Conservation (phyloP, 1,284 basidiomycete species). For the Gomphus bonarii region DNA sequence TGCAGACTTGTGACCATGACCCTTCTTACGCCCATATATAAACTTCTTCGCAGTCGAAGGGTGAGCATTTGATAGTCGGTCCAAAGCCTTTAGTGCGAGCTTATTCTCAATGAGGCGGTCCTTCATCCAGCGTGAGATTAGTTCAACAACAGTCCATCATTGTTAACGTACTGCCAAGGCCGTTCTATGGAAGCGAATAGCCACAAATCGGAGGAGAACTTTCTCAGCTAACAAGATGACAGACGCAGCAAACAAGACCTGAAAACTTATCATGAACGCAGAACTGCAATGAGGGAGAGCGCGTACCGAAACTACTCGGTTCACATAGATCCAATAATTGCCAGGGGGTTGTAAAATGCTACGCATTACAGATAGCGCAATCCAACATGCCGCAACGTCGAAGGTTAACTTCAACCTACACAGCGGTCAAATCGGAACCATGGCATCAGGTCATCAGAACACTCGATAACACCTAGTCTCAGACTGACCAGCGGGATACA, state of each 20-base stretch:
- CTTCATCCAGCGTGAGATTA: slow-evolving; percentile 3
- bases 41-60: slow-evolving; percentile 25
- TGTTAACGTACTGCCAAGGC: slow-evolving; percentile 38
- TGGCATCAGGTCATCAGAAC: not conserved
- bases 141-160: not conserved
- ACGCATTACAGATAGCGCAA: slow-evolving; percentile 52
- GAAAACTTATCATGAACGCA: not conserved
- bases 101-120: slow-evolving; percentile 63
- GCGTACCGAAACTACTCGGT: slow-evolving; percentile 56
- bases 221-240: slow-evolving; percentile 62
- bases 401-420: slow-evolving; percentile 54
- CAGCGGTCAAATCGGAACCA: not conserved
- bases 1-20: slow-evolving; percentile 21
- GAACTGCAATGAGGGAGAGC: not conserved
- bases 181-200: slow-evolving; percentile 69
- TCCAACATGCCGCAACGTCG: slow-evolving; percentile 61
- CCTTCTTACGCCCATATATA: slow-evolving; percentile 22
- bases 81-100: slow-evolving; percentile 56
- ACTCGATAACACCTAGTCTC: too few species aligned
- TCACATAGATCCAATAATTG: slow-evolving; percentile 56
- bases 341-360: slow-evolving; percentile 47
- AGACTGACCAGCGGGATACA: slow-evolving; percentile 36
- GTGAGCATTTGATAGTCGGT: slow-evolving; percentile 56
- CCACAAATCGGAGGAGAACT: slow-evolving; percentile 59
- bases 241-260: slow-evolving; percentile 56